A percentile compares a stretch with the other conserved stretches of the same genome.
These are phyloP conservation scores for Alternaria metachromatica DNA, from an alignment of 2,329 filamentous ascomycete genomes.

Conservation along the genomic window DNA sequence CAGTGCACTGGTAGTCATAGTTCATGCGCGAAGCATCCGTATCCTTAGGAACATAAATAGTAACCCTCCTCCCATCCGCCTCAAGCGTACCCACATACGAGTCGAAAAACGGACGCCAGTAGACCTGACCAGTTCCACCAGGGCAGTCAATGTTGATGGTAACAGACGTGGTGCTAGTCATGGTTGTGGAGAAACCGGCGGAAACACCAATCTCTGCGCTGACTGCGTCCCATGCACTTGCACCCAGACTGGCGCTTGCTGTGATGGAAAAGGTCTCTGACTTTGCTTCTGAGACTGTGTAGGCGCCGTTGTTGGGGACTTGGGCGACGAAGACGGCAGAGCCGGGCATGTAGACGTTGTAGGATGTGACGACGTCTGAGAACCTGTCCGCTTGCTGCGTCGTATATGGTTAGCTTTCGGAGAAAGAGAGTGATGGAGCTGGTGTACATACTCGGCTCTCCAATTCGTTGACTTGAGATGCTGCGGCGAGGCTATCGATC, in stretches of 20 bases:
- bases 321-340: neutral
- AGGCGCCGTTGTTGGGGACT: neutral
- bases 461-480: neutral
- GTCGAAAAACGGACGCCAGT: conserved; percentile 1
- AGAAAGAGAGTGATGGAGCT: neutral
- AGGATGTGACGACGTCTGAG: neutral
- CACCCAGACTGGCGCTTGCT: neutral
- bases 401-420: neutral
- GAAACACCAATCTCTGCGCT: neutral
- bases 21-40: conserved; percentile 1
- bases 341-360: neutral
- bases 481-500: neutral
- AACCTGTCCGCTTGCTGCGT: neutral
- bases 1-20: conserved; percentile 5
- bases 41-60: neutral
- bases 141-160: neutral
- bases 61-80: neutral
- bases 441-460: neutral
- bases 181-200: neutral
- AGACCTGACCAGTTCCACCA: neutral
- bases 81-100: neutral
- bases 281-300: neutral
- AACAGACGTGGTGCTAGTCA: neutral
- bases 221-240: neutral
- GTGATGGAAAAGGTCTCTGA: neutral